Percentiles rank a stretch among this genome's conserved stretches.
These are phyloP conservation scores for Microsporum audouinii DNA, from an alignment of 2,329 filamentous ascomycete genomes.

Conservation along the genomic window DNA sequence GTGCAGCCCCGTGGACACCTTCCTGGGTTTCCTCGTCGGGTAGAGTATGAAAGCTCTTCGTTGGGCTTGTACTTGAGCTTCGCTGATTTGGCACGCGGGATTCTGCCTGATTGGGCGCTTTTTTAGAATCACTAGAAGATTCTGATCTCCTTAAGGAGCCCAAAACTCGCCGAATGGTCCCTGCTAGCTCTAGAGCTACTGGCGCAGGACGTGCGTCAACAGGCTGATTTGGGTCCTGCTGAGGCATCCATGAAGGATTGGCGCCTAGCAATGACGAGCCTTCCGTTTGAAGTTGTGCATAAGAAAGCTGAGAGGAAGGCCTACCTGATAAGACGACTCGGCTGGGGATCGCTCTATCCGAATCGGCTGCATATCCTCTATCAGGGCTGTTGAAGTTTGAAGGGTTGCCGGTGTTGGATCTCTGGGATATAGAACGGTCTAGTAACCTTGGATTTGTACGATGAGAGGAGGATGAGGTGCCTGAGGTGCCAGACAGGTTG, in stretches of 20 bases:
- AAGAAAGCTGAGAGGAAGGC: conserved; percentile 33
- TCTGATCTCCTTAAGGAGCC: conserved; percentile 25
- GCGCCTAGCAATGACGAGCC: conserved; percentile 42
- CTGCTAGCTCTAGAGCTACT: conserved; percentile 26
- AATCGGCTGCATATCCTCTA: background rate
- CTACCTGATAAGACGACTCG: background rate
- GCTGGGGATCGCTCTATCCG: background rate
- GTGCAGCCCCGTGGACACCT: background rate
- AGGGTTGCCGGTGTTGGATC: conserved; percentile 3
- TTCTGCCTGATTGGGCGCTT: background rate
- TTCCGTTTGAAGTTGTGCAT: conserved; percentile 41
- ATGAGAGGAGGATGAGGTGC: conserved; percentile 12
- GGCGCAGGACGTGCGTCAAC: conserved; percentile 37
- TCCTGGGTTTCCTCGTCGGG: conserved; percentile 7
- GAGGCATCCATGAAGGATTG: conserved; percentile 21
- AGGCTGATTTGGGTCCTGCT: conserved; percentile 16
- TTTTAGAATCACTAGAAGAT: background rate
- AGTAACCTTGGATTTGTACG: conserved; percentile 9
- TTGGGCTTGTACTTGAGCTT: conserved; percentile 19
- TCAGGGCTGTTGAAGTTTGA: background rate
- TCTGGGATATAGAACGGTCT: conserved; percentile 4
- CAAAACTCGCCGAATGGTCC: conserved; percentile 44
- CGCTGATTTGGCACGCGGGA: conserved; percentile 7
- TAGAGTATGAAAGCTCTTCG: conserved; percentile 15
- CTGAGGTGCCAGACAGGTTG: conserved; percentile 43